A percentile compares a stretch with the other conserved stretches of the same genome.
phyloP scores from a whole-genome alignment of 345 rosid genomes.

The Pugionium cornutum region DNA sequence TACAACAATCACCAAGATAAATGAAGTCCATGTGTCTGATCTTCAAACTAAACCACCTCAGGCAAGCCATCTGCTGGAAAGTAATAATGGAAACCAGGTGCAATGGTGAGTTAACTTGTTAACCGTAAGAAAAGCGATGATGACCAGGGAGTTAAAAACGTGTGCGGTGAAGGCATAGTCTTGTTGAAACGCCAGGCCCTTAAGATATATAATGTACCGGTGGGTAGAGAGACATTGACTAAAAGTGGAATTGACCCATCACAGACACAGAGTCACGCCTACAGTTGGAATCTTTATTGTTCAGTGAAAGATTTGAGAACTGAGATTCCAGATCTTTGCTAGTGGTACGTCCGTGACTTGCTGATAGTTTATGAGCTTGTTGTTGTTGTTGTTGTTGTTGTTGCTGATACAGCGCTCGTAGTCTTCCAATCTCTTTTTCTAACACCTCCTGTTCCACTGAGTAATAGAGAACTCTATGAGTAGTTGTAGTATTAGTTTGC shows the following conservation, averaged over 20 bases:
- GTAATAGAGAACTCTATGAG: slow-evolving; percentile 35
- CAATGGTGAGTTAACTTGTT: no score
- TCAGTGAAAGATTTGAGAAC: slow-evolving; percentile 77
- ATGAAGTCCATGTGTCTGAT: slow-evolving; percentile 42
- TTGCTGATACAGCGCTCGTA: slow-evolving; percentile 68
- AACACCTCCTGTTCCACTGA: slow-evolving; percentile 97
- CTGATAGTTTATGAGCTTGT: slow-evolving; percentile 56
- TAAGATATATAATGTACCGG: slow-evolving; percentile 19
- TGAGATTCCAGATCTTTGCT: slow-evolving; percentile 93
- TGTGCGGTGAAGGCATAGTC: background rate
- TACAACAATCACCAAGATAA: slow-evolving; percentile 38
- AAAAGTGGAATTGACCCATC: slow-evolving; percentile 63
- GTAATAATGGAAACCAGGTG: slow-evolving; percentile 27
- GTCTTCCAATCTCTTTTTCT: slow-evolving; percentile 92
- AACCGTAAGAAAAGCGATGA: background rate
- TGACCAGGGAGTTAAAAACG: slow-evolving; percentile 1
- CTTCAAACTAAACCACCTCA: slow-evolving; percentile 61
- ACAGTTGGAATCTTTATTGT: slow-evolving; percentile 62
- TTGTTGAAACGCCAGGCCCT: slow-evolving; percentile 15
- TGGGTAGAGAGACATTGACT: slow-evolving; percentile 36
- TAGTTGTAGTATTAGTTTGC: slow-evolving; percentile 2
- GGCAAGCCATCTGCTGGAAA: slow-evolving; percentile 57
- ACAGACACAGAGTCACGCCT: slow-evolving; percentile 67
- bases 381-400: slow-evolving; percentile 44
- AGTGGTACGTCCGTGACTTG: slow-evolving; percentile 61